phyloP scores from a whole-genome alignment of 2,329 filamentous ascomycete genomes.

The Periconia macrospinosa region DNA sequence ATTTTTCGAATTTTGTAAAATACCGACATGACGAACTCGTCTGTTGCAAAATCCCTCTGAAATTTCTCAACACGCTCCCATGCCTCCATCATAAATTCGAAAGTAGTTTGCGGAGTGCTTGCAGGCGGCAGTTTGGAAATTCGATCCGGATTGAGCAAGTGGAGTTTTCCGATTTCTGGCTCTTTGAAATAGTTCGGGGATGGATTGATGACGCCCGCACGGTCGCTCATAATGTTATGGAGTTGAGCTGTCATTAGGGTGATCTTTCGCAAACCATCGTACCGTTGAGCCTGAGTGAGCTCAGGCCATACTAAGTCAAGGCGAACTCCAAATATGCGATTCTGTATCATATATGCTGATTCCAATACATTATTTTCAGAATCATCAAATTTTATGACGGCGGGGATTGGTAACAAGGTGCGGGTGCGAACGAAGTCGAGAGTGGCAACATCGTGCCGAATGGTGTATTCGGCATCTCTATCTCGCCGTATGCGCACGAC shows the following conservation, averaged over 20 bases:
- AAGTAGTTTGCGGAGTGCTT: slow-evolving; percentile 1
- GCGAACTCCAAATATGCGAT: slow-evolving; percentile 11
- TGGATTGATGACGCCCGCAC: too few species aligned
- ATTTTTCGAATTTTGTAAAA: slow-evolving; percentile 12
- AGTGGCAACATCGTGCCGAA: slow-evolving; percentile 4
- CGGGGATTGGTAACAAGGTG: slow-evolving; percentile 5
- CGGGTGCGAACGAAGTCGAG: neutral
- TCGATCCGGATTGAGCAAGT: neutral
- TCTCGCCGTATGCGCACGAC: slow-evolving; percentile 12
- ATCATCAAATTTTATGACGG: slow-evolving; percentile 1
- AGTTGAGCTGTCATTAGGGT: slow-evolving; percentile 2
- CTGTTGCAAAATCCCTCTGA: neutral
- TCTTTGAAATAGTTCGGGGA: too few species aligned
- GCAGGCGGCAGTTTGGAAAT: neutral
- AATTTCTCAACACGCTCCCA: slow-evolving; percentile 2
- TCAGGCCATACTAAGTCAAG: slow-evolving; percentile 1
- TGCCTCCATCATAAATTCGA: neutral
- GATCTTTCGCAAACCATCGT: slow-evolving; percentile 1
- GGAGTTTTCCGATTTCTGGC: neutral
- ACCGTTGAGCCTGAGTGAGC: slow-evolving; percentile 11
- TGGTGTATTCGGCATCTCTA: neutral
- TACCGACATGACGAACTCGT: neutral
- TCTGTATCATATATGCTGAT: slow-evolving; percentile 9
- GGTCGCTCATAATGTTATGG: neutral
- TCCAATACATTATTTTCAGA: neutral